Base-by-base conservation (phyloP, 2,329 filamentous ascomycete species). In the Neofusicoccum sp. region DNA sequence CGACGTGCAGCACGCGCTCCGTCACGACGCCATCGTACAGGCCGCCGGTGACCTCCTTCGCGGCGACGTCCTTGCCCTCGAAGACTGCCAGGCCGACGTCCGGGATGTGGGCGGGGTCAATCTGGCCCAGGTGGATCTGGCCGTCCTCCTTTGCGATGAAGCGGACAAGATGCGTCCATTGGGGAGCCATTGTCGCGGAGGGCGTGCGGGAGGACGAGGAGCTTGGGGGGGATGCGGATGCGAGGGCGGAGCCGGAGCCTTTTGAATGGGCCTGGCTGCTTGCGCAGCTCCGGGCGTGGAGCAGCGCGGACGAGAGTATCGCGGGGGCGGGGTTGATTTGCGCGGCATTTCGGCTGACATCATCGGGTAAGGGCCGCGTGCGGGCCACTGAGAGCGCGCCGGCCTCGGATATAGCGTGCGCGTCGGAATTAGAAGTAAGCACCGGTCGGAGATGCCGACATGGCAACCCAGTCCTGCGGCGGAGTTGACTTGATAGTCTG, bases 91-190 rank as follows among this genome's bases (percentile, higher is more conserved):
- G 65, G 2, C 74, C 75, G 45, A 78, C 66, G 56, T 77, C 76
- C 9, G 73, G 69, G 33, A 64, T 69, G 40, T 66, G 51, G 2
- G 62, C 66, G 12, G 68, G 62, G 61, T 75, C 71, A 24, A 78
- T 65, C 63, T 79, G 71, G 24, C 76, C 76, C 12, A 77, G 66
- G 64, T 78, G 76, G 8, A 71, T 66, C 62, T 72, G 70, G 64
- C 75, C 74, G 60, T 78, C 76, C 67, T 78, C 76, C 54, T 70
- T 67, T 33, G 75, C 76, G 31, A 78, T 66, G 65, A 79, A 79
- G 49, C 76, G 75, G 57, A 76, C 72, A 48, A 78, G 72, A 44
- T 74, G 75, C 34, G 73, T 77, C 73, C 76, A 76, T 26, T 56
- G 51, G 8, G 51, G 51, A n/a, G 51, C 51, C 51, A 56, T 56